Conservation (phyloP, 2,329 filamentous ascomycete genomes). For the Endoconidiophora polonica region DNA sequence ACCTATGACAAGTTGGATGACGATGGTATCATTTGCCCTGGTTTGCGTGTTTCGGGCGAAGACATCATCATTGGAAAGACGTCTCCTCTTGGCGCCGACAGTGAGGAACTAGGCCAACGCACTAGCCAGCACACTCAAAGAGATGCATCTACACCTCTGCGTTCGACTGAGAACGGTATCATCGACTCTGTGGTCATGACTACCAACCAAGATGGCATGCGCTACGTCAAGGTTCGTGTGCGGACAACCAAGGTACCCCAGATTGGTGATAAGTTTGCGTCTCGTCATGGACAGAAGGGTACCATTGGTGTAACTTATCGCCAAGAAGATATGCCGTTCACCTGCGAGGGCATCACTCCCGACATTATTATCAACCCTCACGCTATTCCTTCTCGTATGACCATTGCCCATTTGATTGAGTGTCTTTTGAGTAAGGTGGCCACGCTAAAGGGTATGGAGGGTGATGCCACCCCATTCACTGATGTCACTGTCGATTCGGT, state of each 20-base stretch:
- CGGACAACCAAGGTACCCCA: slow-evolving; percentile 95
- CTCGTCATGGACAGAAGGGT: slow-evolving; percentile 96
- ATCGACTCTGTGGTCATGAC: slow-evolving; percentile 87
- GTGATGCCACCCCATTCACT: slow-evolving; percentile 94
- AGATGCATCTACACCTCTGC: slow-evolving; percentile 85
- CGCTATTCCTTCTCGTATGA: slow-evolving; percentile 99
- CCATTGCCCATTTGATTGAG: slow-evolving; percentile 98
- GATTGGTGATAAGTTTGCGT: slow-evolving; percentile 98
- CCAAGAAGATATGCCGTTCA: slow-evolving; percentile 98
- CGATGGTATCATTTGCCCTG: slow-evolving; percentile 85
- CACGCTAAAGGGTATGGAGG: slow-evolving; percentile 82
- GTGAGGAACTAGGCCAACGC: slow-evolving; percentile 82
- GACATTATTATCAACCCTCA: slow-evolving; percentile 99
- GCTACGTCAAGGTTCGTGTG: slow-evolving; percentile 94
- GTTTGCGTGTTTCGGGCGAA: slow-evolving; percentile 86
- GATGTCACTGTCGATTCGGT: slow-evolving; percentile 93
- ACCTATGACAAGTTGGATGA: slow-evolving; percentile 97
- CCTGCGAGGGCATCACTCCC: slow-evolving; percentile 73
- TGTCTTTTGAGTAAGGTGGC: slow-evolving; percentile 94
- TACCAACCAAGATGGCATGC: slow-evolving; percentile 83
- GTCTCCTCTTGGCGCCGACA: slow-evolving; percentile 80
- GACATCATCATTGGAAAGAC: slow-evolving; percentile 99
- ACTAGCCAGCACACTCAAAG: slow-evolving; percentile 83
- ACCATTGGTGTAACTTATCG: slow-evolving; percentile 97
- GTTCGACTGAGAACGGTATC: slow-evolving; percentile 93